phyloP scores from a whole-genome alignment of 257 asterid genomes.

The Prunella vulgaris region DNA sequence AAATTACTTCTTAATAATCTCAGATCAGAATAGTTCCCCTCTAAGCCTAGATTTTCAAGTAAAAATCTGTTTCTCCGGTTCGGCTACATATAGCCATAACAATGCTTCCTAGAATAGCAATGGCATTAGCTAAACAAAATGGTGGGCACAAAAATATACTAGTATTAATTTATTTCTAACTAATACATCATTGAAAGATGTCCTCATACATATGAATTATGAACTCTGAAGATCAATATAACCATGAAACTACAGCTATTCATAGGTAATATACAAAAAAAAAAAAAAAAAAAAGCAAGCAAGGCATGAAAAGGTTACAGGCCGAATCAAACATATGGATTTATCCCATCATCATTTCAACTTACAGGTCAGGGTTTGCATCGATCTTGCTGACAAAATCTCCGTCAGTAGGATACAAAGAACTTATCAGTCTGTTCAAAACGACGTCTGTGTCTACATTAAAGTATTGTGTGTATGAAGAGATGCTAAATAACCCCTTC shows the following conservation, averaged over 20 bases:
- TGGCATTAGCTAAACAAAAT: slow-evolving; percentile 3
- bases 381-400: slow-evolving; percentile 86
- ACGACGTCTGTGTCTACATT: slow-evolving; percentile 89
- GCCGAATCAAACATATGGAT: slow-evolving; percentile 5
- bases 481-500: slow-evolving; percentile 75
- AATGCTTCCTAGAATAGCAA: slow-evolving; percentile 3
- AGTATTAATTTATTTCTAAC: neutral
- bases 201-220: neutral
- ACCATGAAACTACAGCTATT: neutral
- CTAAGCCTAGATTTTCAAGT: neutral
- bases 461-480: slow-evolving; percentile 85
- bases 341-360: slow-evolving; percentile 24
- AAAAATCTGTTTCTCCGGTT: neutral
- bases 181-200: neutral
- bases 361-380: slow-evolving; percentile 99
- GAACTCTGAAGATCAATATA: neutral
- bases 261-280: neutral
- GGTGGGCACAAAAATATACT: neutral
- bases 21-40: neutral
- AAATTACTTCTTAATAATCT: neutral
- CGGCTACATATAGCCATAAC: neutral
- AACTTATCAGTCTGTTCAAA: slow-evolving; percentile 84
- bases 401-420: slow-evolving; percentile 75
- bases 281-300: neutral
- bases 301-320: neutral